Evolutionary conservation across 2,329 filamentous ascomycete genomes (phyloP).

Genomic region (Delphinella strobiligena): DNA sequence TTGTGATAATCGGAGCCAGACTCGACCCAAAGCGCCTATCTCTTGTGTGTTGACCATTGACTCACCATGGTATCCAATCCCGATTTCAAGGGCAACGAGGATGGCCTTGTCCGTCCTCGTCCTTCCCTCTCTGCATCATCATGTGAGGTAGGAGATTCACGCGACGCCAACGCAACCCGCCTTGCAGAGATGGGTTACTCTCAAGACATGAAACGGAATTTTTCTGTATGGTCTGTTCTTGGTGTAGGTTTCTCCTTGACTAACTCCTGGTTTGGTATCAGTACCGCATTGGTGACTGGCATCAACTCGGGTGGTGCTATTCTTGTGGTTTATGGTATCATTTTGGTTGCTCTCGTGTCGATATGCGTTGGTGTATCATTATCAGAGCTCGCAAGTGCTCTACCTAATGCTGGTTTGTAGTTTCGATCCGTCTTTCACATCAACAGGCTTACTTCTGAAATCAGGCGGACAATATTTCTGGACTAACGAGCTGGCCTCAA

Average conservation of each 20-base stretch:
- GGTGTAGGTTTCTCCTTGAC: constrained; percentile 41
- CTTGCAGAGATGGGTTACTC: constrained; percentile 37
- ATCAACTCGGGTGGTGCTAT: constrained; percentile 39
- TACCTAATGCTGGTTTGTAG: constrained; percentile 31
- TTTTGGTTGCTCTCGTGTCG: constrained; percentile 33
- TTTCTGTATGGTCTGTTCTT: constrained; percentile 36
- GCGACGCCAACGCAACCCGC: constrained; percentile 31
- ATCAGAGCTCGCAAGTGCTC: constrained; percentile 35
- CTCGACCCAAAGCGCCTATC: no score
- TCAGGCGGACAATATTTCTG: constrained; percentile 40
- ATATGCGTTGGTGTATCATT: constrained; percentile 34
- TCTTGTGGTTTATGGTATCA: constrained; percentile 38
- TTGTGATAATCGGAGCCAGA: no score
- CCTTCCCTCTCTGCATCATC: no score
- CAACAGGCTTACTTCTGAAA: background rate
- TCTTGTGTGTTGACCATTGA: no score
- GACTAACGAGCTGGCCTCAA: constrained; percentile 36
- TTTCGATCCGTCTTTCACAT: background rate
- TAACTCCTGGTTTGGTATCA: constrained; percentile 41
- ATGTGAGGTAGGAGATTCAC: no score
- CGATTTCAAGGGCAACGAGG: no score
- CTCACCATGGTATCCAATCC: no score
- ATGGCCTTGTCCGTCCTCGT: no score
- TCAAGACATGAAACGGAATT: constrained; percentile 37
- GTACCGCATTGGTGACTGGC: constrained; percentile 35